Evolutionary conservation across 345 rosid species (phyloP).

Genomic region (Reutealis trisperma): DNA sequence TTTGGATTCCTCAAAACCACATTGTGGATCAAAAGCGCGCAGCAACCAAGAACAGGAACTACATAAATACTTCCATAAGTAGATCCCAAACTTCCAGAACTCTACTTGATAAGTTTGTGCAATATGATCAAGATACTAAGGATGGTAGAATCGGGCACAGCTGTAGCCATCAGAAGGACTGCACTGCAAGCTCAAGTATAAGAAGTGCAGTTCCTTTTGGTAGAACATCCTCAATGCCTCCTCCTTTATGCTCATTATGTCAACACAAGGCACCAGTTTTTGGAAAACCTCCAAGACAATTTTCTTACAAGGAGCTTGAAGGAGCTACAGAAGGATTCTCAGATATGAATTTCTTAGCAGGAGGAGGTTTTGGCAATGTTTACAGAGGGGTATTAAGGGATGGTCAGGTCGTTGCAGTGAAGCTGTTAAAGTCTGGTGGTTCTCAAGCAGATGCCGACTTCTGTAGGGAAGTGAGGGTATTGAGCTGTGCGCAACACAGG

Average conservation of each 20-base stretch:
- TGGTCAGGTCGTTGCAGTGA: slow-evolving; percentile 71
- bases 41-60: slow-evolving; percentile 14
- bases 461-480: slow-evolving; percentile 64
- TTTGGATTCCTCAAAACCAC: slow-evolving; percentile 57
- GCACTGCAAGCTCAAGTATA: slow-evolving; percentile 33
- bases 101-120: slow-evolving; percentile 49
- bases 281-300: slow-evolving; percentile 65
- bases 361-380: slow-evolving; percentile 64
- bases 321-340: slow-evolving; percentile 71
- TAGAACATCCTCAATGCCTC: slow-evolving; percentile 62
- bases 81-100: slow-evolving; percentile 40
- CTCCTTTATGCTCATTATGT: slow-evolving; percentile 76
- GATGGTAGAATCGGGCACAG: slow-evolving; percentile 25
- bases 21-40: slow-evolving; percentile 23
- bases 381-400: slow-evolving; percentile 56
- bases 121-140: slow-evolving; percentile 44
- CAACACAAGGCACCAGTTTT: slow-evolving; percentile 65
- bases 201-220: slow-evolving; percentile 49
- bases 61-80: slow-evolving; percentile 12
- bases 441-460: slow-evolving; percentile 67
- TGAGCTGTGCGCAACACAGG: slow-evolving; percentile 80
- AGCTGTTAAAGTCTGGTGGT: slow-evolving; percentile 48
- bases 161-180: slow-evolving; percentile 34
- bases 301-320: slow-evolving; percentile 55
- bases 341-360: slow-evolving; percentile 54